Percentiles rank a stretch among this genome's conserved stretches.
Evolutionary conservation across 495 filamentous ascomycete species (phyloP).

Genomic region (Penicillium canariense): DNA sequence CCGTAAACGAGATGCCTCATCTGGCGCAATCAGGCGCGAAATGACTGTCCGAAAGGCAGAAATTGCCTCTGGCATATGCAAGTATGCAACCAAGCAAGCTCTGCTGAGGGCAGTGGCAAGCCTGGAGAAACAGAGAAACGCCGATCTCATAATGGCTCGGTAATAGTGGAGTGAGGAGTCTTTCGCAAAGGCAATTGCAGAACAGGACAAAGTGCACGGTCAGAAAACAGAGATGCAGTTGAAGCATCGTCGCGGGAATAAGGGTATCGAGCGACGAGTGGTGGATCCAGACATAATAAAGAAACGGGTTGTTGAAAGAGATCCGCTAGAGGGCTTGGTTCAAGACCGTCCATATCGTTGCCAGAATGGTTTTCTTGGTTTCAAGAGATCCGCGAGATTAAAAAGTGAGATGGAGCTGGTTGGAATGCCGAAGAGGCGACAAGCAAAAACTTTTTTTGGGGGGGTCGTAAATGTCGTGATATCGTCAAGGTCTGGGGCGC

Average conservation of each 20-base stretch:
- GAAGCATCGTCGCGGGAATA: conserved; percentile 6
- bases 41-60: conserved; percentile 12
- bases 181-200: not conserved
- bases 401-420: conserved; percentile 14
- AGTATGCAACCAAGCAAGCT: not conserved
- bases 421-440: conserved; percentile 4
- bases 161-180: conserved; percentile 4
- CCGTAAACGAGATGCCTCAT: conserved; percentile 9
- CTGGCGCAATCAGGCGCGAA: conserved; percentile 14
- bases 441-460: conserved; percentile 31
- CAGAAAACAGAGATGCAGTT: not conserved
- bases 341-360: not conserved
- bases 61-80: conserved; percentile 20
- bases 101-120: not conserved
- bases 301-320: conserved; percentile 1
- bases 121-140: not conserved
- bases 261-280: conserved; percentile 16
- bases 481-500: not conserved
- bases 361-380: no score
- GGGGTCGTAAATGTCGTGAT: conserved; percentile 30
- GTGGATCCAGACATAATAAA: not conserved
- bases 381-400: conserved; percentile 6
- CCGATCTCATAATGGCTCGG: conserved; percentile 13
- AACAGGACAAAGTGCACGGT: not conserved
- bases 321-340: not conserved